These are phyloP conservation scores for Serpula lacrymans DNA, from an alignment of 768 basidiomycete species.

Conservation along the genomic window DNA sequence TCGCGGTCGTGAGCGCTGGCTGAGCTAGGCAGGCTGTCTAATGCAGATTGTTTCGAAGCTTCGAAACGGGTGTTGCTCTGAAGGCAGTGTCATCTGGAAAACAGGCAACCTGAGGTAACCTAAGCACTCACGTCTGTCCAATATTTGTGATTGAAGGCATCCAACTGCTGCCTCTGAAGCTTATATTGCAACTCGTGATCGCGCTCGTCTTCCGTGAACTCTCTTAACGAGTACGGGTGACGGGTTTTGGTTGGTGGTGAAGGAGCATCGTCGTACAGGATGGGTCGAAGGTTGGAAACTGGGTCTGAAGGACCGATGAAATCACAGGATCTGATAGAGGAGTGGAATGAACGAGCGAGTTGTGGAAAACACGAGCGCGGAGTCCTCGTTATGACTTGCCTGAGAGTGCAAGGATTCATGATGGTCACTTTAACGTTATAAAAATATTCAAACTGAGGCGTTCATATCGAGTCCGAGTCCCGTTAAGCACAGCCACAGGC, in stretches of 20 bases:
- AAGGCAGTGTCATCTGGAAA: slow-evolving; percentile 6
- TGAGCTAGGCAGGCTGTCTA: slow-evolving; percentile 51
- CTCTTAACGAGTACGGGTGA: slow-evolving; percentile 78
- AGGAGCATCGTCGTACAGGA: slow-evolving; percentile 65
- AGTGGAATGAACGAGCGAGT: slow-evolving; percentile 17
- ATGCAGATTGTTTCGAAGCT: slow-evolving; percentile 56
- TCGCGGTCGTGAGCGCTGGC: slow-evolving; percentile 53
- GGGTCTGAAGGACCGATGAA: slow-evolving; percentile 74
- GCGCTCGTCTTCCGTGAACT: slow-evolving; percentile 45
- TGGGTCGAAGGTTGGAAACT: slow-evolving; percentile 74
- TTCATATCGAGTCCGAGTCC: too few species aligned
- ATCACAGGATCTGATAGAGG: slow-evolving; percentile 26
- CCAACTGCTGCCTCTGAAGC: slow-evolving; percentile 66
- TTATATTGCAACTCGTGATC: slow-evolving; percentile 62
- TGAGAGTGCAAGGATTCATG: too few species aligned
- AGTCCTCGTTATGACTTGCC: too few species aligned
- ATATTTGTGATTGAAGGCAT: slow-evolving; percentile 73
- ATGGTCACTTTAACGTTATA: too few species aligned
- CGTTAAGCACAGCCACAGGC: too few species aligned
- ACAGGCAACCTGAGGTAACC: neutral
- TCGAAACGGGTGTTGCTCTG: slow-evolving; percentile 84
- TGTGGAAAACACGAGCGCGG: too few species aligned
- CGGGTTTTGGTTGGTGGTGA: slow-evolving; percentile 26
- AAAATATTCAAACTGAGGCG: too few species aligned
- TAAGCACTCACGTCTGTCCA: slow-evolving; percentile 71